Evolutionary conservation across 805 yeast genomes (phyloP), one percentile per base, ranked within the genome.

Genomic region (Maudiozyma serrabonitensis): DNA sequence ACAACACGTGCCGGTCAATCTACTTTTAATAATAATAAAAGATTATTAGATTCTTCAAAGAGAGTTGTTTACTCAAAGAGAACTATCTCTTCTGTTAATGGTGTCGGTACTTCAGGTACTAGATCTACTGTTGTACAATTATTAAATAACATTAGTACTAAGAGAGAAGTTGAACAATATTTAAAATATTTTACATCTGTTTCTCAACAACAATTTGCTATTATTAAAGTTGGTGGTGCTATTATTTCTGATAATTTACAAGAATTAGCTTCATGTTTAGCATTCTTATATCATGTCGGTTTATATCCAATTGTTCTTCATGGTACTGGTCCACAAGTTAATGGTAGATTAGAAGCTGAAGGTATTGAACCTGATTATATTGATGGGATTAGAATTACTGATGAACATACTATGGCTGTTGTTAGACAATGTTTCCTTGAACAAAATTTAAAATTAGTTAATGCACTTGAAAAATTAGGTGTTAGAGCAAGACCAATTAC

Each of bases 291-390:
- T 73, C 99, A 93, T 64, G 96, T 93, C 46, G 99, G 99, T 12
- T 77, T 93, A 52, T 93, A 89, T 62, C 99, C 99, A 25, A 89
- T 93, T 54, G 95, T 93, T 9, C 76, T 93, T 51, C 99, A 93
- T 65, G 99, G 99, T 28, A 93, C 99, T 1, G 99, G 99, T 18
- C 99, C 99, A 6, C 99, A 93, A 71, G 93, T 93, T 71, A 93
- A 93, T 66, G 95, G 86, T 61, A 79, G 89, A 57, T 76, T 93
- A 52, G 99, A 93, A 69, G 82, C 82, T 46, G 95, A 87, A 68
- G 96, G 96, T 40, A 87, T 93, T 32, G 97, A 87, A 67, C 98
- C 99, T 4, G 88, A 87, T 56, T 93, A 93, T 67, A 84, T 83
- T 53, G 98, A 93, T 63, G 99, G 99, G 8, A 93, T 93, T 60